Evolutionary conservation across 345 rosid genomes (phyloP).

Genomic region (Sisymbrium irio): DNA sequence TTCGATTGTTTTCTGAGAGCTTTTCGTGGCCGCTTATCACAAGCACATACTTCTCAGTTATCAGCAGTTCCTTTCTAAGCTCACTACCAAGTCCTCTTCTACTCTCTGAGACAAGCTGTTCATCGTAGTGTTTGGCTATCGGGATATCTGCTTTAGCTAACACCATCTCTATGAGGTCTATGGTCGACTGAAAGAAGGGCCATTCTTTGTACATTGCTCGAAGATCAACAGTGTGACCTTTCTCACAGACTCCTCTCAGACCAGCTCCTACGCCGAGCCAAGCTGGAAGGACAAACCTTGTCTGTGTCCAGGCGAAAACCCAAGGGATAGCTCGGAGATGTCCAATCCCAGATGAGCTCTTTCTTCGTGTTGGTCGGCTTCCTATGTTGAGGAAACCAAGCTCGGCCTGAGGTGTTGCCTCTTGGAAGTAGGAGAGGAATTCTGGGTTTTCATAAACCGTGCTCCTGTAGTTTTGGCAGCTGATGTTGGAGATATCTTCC

Average conservation of each 20-base stretch:
- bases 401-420: slow-evolving; percentile 98
- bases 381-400: slow-evolving; percentile 94
- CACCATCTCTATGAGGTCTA: slow-evolving; percentile 97
- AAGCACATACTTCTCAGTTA: slow-evolving; percentile 72
- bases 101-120: slow-evolving; percentile 72
- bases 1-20: slow-evolving; percentile 65
- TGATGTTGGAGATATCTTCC: slow-evolving; percentile 90
- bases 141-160: slow-evolving; percentile 85
- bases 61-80: slow-evolving; percentile 59
- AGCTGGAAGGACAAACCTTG: slow-evolving; percentile 96
- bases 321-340: slow-evolving; percentile 98
- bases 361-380: slow-evolving; percentile 89
- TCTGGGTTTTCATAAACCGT: slow-evolving; percentile 91
- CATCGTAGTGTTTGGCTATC: slow-evolving; percentile 87
- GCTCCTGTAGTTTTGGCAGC: slow-evolving; percentile 73
- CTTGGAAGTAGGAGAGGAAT: slow-evolving; percentile 82
- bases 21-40: slow-evolving; percentile 75
- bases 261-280: slow-evolving; percentile 99
- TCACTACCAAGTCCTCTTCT: slow-evolving; percentile 67
- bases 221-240: slow-evolving; percentile 73
- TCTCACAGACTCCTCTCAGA: slow-evolving; percentile 69
- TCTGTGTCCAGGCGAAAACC: slow-evolving; percentile 98
- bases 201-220: slow-evolving; percentile 88
- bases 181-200: slow-evolving; percentile 91
- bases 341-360: slow-evolving; percentile 82